Evolutionary conservation across 108 stramenopile species (phyloP), one percentile per base, ranked within the genome.

Genomic region (Cyclotella sp.): DNA sequence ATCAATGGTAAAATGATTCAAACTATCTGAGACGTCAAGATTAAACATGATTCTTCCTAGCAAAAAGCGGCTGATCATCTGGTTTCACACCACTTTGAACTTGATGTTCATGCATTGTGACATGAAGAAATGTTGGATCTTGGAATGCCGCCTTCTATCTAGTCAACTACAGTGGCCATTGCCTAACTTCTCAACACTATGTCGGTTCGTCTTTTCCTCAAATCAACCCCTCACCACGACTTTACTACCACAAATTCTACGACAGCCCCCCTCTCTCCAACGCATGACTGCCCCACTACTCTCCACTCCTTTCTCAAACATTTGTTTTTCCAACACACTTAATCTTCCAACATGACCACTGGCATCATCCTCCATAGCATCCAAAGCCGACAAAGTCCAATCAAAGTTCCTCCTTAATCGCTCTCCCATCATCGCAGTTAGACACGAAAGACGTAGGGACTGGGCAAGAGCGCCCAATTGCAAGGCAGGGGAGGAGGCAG

Each of bases 311-410:
- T 60, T 53, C 13, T 71, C 72, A 82, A 86, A 90, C 66, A 90
- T 69, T 24, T 67, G 69, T 45, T 72, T 74, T 68, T 90, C 89
- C 84, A 90, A 84, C 47, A 70, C 63, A 29, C 83, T 84, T 68
- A 90, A 75, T 53, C 72, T 52, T 39, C 28, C 47, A 24, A 85
- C 60, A 68, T 81, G 86, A 11, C 51, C 68, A 21, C 73, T 75
- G 26, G 87, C 89, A 76, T 90, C 89, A 73, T 90, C 89, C 42
- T 85, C 86, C 28, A 84, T 84, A 8, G 62, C 67, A 46, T 78
- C 77, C 28, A 78, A 53, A 0, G 76, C 66, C 68, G 85, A 85
- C 41, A 88, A 70, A 5, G 87, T 76, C 89, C 89, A 90, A 53
- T 90, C 87, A 64, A 90, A 86, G 18, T 78, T 87, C 18, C 77